Conservation (phyloP, 495 filamentous ascomycete genomes). For the Hypoxylon lenormandii region DNA sequence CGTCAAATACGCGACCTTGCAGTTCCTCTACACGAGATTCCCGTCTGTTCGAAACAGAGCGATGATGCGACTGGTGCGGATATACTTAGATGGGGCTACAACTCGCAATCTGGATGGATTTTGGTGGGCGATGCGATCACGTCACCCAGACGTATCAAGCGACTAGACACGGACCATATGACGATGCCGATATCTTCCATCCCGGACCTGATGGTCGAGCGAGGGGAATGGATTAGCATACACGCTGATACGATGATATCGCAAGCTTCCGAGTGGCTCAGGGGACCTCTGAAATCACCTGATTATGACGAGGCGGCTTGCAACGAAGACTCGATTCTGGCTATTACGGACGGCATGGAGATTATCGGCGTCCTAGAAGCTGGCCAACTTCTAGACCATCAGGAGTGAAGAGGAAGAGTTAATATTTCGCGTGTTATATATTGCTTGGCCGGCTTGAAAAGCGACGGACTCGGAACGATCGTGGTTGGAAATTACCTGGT, state of each 20-base stretch:
- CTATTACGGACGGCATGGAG: constrained; percentile 57
- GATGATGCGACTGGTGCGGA: constrained; percentile 54
- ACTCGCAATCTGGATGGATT: constrained; percentile 62
- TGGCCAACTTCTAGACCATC: constrained; percentile 47
- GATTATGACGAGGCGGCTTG: constrained; percentile 30
- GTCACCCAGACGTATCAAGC: constrained; percentile 56
- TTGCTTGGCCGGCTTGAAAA: not conserved
- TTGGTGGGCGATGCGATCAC: constrained; percentile 53
- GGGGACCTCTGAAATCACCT: constrained; percentile 40
- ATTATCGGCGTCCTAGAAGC: constrained; percentile 62
- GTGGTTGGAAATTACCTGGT: too few relatives aligned
- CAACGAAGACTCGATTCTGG: constrained; percentile 59
- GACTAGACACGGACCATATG: constrained; percentile 53
- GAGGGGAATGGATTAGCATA: constrained; percentile 61
- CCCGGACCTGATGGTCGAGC: constrained; percentile 52
- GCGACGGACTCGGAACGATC: not conserved
- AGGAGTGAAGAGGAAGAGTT: constrained; percentile 25
- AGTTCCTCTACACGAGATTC: constrained; percentile 51
- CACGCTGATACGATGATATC: constrained; percentile 56
- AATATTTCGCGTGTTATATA: not conserved
- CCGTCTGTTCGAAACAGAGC: constrained; percentile 20
- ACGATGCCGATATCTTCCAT: constrained; percentile 42
- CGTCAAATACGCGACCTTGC: constrained; percentile 53
- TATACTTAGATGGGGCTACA: constrained; percentile 61
- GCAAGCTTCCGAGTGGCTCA: constrained; percentile 58